These are phyloP conservation scores for Pseudogymnoascus sp. DNA, from an alignment of 2,329 filamentous ascomycete species.

Conservation along the genomic window DNA sequence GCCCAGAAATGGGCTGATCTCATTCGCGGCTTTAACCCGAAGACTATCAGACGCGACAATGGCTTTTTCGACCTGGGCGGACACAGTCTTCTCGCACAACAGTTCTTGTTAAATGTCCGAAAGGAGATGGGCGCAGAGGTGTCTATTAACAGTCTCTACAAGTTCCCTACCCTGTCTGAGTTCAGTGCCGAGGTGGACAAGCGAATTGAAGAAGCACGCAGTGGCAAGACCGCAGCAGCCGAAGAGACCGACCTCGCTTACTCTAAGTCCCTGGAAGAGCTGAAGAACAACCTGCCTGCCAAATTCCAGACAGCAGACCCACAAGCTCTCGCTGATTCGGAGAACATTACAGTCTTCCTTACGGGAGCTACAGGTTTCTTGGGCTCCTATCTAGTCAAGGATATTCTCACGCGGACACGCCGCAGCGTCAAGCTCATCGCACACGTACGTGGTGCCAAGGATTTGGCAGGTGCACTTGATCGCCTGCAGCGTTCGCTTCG, in stretches of 20 bases:
- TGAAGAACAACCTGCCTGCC: slow-evolving; percentile 34
- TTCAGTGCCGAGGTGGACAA: slow-evolving; percentile 47
- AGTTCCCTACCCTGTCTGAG: slow-evolving; percentile 50
- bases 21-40: slow-evolving; percentile 57
- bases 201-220: slow-evolving; percentile 12
- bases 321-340: slow-evolving; percentile 22
- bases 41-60: slow-evolving; percentile 56
- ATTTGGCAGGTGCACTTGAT: slow-evolving; percentile 49
- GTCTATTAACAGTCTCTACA: slow-evolving; percentile 64
- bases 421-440: slow-evolving; percentile 58
- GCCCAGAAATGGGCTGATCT: slow-evolving; percentile 69
- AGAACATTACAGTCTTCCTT: slow-evolving; percentile 59
- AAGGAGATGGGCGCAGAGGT: slow-evolving; percentile 56
- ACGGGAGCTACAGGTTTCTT: slow-evolving; percentile 90
- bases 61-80: slow-evolving; percentile 75
- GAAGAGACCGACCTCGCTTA: slow-evolving; percentile 28
- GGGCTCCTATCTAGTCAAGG: slow-evolving; percentile 70
- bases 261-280: slow-evolving; percentile 41
- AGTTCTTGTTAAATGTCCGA: slow-evolving; percentile 66
- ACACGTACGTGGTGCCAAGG: slow-evolving; percentile 63
- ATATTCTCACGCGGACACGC: slow-evolving; percentile 57
- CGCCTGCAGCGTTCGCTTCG: slow-evolving; percentile 61
- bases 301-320: slow-evolving; percentile 31
- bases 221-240: slow-evolving; percentile 37
- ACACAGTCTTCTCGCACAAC: slow-evolving; percentile 73